Evolutionary conservation across 176 grass and related monocot species (phyloP).

Genomic region (Themeda triandra): DNA sequence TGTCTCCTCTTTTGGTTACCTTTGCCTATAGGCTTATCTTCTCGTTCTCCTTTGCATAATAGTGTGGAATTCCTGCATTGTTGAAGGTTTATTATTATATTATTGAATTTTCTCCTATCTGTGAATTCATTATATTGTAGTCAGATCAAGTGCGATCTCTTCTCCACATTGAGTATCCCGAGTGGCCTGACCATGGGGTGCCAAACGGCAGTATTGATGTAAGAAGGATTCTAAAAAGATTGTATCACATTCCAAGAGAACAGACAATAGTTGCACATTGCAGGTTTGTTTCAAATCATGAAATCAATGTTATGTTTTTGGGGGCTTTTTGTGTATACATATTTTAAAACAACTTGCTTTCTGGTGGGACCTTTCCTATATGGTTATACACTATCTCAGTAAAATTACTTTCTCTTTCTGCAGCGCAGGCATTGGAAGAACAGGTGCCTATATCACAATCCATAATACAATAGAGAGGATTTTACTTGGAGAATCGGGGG

Average conservation of each 20-base stretch:
- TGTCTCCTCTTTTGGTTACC: neutral
- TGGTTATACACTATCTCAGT: slow-evolving; percentile 2
- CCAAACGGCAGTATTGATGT: slow-evolving; percentile 49
- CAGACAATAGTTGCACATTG: slow-evolving; percentile 84
- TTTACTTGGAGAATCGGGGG: slow-evolving; percentile 55
- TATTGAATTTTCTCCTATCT: neutral
- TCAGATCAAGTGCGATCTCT: slow-evolving; percentile 40
- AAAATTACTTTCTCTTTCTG: slow-evolving; percentile 18
- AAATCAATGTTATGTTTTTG: neutral
- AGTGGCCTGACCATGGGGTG: slow-evolving; percentile 96
- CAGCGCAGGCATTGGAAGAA: slow-evolving; percentile 96
- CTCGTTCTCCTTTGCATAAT: neutral
- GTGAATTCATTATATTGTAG: slow-evolving; percentile 37
- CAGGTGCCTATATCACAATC: slow-evolving; percentile 75
- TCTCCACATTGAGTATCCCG: slow-evolving; percentile 76
- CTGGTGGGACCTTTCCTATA: neutral
- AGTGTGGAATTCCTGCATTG: neutral
- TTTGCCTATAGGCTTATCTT: slow-evolving; percentile 3
- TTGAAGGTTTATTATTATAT: neutral
- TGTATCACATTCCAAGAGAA: slow-evolving; percentile 39
- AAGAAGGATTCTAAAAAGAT: slow-evolving; percentile 59
- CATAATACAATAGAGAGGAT: slow-evolving; percentile 84
- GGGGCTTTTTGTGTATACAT: neutral
- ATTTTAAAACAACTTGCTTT: neutral
- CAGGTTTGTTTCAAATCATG: slow-evolving; percentile 56